Conservation (phyloP, 148 eudicot species). For the Cornus florida region DNA sequence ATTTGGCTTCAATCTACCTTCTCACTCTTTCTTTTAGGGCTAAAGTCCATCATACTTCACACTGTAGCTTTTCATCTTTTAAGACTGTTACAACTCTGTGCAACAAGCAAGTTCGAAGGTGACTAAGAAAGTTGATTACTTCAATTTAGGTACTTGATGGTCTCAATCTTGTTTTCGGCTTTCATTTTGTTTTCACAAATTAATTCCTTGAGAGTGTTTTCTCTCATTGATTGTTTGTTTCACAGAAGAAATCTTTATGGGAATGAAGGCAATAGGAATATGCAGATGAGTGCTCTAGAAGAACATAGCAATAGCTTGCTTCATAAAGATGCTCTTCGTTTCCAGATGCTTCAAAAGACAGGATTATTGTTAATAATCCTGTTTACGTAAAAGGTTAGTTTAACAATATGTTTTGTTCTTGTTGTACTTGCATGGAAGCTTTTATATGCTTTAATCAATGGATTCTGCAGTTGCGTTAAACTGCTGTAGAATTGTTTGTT, state of each 20-base stretch:
- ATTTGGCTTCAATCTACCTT: too few relatives aligned
- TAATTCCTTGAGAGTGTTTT: too few relatives aligned
- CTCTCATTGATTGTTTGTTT: not conserved
- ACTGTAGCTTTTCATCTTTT: not conserved
- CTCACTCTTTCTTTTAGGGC: too few relatives aligned
- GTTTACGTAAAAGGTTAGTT: constrained; percentile 80
- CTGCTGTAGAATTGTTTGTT: not conserved
- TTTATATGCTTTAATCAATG: not conserved
- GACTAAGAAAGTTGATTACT: not conserved
- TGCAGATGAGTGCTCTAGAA: constrained; percentile 99
- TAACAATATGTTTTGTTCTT: constrained; percentile 10
- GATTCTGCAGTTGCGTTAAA: not conserved
- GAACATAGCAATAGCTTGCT: constrained; percentile 96
- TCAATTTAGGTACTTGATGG: not conserved
- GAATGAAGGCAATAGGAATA: constrained; percentile 98
- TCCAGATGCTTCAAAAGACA: constrained; percentile 96
- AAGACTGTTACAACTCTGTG: not conserved
- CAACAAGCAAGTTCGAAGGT: not conserved
- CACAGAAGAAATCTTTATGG: constrained; percentile 97
- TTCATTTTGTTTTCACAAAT: too few relatives aligned
- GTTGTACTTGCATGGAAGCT: constrained; percentile 5
- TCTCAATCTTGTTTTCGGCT: not conserved
- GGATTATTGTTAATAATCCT: constrained; percentile 79
- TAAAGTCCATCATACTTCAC: too few relatives aligned
- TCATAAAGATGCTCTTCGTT: constrained; percentile 94